Conservation (phyloP, 2,329 filamentous ascomycete genomes). For the Hypoxylon sp. region DNA sequence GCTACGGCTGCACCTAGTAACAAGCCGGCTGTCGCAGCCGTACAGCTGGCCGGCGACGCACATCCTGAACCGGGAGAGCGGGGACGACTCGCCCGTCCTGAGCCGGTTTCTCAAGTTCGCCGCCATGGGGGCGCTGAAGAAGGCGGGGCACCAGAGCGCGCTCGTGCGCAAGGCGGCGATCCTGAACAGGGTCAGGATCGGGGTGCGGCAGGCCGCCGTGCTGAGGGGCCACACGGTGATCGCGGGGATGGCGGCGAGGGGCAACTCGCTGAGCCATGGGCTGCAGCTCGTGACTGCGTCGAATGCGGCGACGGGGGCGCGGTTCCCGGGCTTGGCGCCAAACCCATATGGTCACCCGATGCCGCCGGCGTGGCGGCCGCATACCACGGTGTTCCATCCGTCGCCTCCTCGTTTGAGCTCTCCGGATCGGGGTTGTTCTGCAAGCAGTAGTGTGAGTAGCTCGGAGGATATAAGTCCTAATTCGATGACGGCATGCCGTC, state of each 20-base stretch:
- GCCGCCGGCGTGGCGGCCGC: slow-evolving; percentile 50
- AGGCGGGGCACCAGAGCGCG: slow-evolving; percentile 63
- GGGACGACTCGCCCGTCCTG: slow-evolving; percentile 58
- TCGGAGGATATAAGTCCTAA: not conserved
- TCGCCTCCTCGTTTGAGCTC: slow-evolving; percentile 9
- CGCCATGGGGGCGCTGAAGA: slow-evolving; percentile 58
- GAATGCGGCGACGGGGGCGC: slow-evolving; percentile 45
- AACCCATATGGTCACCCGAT: slow-evolving; percentile 38
- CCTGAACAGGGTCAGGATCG: slow-evolving; percentile 71
- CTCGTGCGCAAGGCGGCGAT: slow-evolving; percentile 75
- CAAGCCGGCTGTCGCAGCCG: slow-evolving; percentile 77
- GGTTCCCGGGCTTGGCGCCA: slow-evolving; percentile 51
- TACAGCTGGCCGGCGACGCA: slow-evolving; percentile 79
- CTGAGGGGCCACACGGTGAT: slow-evolving; percentile 54
- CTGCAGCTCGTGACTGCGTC: slow-evolving; percentile 52
- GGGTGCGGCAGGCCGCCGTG: slow-evolving; percentile 59
- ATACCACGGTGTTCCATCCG: slow-evolving; percentile 45
- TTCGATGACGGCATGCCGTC: not conserved
- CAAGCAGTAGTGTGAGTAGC: not conserved
- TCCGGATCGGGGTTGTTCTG: not conserved
- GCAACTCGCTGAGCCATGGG: slow-evolving; percentile 56
- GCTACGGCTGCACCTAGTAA: slow-evolving; percentile 74
- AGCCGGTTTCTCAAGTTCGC: slow-evolving; percentile 65
- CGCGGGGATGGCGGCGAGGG: slow-evolving; percentile 54
- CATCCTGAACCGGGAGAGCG: slow-evolving; percentile 74